Base-by-base conservation (phyloP, 148 eudicot species). In the Bassia scoparia region DNA sequence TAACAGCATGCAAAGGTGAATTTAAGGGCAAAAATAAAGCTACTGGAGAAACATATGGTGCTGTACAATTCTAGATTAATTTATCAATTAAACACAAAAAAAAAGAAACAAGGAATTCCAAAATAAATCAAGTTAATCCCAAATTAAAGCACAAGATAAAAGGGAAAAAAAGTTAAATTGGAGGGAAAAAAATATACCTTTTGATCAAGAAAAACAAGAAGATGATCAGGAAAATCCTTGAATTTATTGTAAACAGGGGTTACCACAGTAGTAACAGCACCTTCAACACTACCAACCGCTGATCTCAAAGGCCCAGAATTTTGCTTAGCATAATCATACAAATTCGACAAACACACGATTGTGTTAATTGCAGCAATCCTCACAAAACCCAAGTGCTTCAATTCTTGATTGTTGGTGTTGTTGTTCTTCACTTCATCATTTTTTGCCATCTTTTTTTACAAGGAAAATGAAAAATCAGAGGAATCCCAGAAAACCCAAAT, bases 381-480 rank as follows among this genome's bases (percentile, higher is more conserved):
- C 26, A 77, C 83, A 72, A 84, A 84, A 62, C 83, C 88, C 23
- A 84, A 70, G 37, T 78, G 81, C 77, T 87, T 87, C 76, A 87
- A 33, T 46, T 82, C 78, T 67, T 78, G 50, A n/a, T 9, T 72
- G 55, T 37, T 60, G 16, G 34, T 24, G 13, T 26, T 17, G 7
- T 18, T 43, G n/a, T 67, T 73, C 78, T 65, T 74, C 62, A 52
- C 67, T 60, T 78, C 84, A 6, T 53, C 71, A 17, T 60, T 72
- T 46, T 58, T 82, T 76, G 80, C 82, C 74, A 85, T 68, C 80
- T 69, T 15, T 17, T 27, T 9, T 17, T 13, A 9, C 0, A 43
- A 34, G 69, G 35, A 49, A 0, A 60, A 34, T 6, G 21, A 1
- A 62, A 1, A 33, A 21, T 21, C 4, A 59, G 10, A 5, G 6